Evolutionary conservation across 1,284 basidiomycete genomes (phyloP).

Genomic region (Trichosporon asahii): DNA sequence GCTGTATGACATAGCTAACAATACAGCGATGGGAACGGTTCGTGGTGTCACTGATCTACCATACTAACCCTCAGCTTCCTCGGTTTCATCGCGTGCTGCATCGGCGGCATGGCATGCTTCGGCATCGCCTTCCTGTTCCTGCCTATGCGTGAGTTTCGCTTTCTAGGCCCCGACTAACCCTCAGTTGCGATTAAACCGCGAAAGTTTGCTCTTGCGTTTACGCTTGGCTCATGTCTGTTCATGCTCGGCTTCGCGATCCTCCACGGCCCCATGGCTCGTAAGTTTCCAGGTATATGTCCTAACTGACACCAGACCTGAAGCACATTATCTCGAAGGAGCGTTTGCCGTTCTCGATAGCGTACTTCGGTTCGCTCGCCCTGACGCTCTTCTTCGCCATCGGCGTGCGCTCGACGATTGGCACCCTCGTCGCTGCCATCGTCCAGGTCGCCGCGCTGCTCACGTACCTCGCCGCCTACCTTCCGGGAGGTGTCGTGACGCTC

Average conservation of each 20-base stretch:
- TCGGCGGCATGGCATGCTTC: constrained; percentile 92
- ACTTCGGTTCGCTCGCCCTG: constrained; percentile 72
- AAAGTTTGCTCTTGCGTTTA: constrained; percentile 86
- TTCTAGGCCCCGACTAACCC: not conserved
- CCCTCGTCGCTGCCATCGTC: constrained; percentile 71
- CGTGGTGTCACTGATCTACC: constrained; percentile 7
- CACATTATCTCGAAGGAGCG: constrained; percentile 81
- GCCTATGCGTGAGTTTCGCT: constrained; percentile 58
- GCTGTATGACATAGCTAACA: not conserved
- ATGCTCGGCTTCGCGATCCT: constrained; percentile 58
- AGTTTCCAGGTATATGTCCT: constrained; percentile 5
- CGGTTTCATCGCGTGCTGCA: constrained; percentile 86
- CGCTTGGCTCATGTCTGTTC: constrained; percentile 49
- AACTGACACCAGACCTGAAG: constrained; percentile 62
- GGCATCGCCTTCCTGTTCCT: constrained; percentile 89
- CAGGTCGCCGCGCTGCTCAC: constrained; percentile 77
- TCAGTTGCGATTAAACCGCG: constrained; percentile 70
- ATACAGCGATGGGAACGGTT: constrained; percentile 47
- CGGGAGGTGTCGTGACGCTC: constrained; percentile 68
- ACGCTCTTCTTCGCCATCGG: constrained; percentile 87
- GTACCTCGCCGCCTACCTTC: constrained; percentile 88
- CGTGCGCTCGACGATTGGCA: constrained; percentile 74
- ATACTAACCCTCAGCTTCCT: constrained; percentile 60
- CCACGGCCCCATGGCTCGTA: constrained; percentile 51
- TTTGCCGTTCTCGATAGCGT: constrained; percentile 79